phyloP scores from a whole-genome alignment of 257 asterid species.

The Petunia axillaris region DNA sequence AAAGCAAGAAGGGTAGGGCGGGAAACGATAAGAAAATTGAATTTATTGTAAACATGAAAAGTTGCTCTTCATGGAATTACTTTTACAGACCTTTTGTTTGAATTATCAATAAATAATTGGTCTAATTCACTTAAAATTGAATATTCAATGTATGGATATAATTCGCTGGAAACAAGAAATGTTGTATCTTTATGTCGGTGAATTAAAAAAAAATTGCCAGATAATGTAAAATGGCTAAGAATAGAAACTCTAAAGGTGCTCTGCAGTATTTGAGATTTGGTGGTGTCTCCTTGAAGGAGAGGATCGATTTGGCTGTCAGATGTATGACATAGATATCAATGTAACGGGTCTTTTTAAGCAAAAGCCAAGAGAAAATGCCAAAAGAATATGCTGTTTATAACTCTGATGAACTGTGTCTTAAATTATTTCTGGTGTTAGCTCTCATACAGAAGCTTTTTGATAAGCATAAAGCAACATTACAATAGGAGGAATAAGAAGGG shows the following conservation, averaged over 20 bases:
- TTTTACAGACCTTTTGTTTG: not conserved
- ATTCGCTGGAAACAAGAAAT: not conserved
- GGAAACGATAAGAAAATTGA: too few relatives aligned
- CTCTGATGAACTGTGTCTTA: not conserved
- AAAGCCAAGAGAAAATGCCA: not conserved
- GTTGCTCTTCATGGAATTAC: too few relatives aligned
- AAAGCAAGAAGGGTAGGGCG: too few relatives aligned
- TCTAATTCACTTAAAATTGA: not conserved
- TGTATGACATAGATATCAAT: not conserved
- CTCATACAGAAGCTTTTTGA: not conserved
- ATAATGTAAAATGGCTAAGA: too few relatives aligned
- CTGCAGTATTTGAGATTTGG: too few relatives aligned
- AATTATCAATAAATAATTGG: not conserved
- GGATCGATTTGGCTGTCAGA: not conserved
- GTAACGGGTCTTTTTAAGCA: not conserved
- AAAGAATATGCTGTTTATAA: not conserved
- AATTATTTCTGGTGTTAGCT: not conserved
- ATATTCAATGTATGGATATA: not conserved
- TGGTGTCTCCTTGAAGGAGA: too few relatives aligned
- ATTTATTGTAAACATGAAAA: too few relatives aligned
- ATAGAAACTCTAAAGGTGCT: too few relatives aligned
- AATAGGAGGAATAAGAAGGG: not conserved
- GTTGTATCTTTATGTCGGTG: too few relatives aligned
- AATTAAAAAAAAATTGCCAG: too few relatives aligned
- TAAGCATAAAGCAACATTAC: not conserved